Evolutionary conservation across 306 rosid species (phyloP).

Genomic region (Citrullus mucosospermus): DNA sequence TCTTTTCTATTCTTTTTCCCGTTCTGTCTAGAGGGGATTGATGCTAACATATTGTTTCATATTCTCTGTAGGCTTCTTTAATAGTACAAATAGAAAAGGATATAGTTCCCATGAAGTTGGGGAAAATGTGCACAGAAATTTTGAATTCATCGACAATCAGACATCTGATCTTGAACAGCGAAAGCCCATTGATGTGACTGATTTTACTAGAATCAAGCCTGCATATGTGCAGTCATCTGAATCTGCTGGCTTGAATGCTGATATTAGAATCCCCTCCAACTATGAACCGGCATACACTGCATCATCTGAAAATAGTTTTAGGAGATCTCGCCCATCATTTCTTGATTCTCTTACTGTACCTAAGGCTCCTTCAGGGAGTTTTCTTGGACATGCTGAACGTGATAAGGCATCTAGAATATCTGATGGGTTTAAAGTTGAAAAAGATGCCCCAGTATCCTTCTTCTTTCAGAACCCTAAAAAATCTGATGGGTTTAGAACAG

Average conservation of each 20-base stretch:
- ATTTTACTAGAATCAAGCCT: conserved; percentile 23
- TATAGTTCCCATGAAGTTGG: conserved; percentile 25
- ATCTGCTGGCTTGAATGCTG: conserved; percentile 24
- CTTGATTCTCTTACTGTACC: conserved; percentile 65
- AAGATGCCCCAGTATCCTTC: conserved; percentile 22
- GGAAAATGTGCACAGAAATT: conserved; percentile 17
- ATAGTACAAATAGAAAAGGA: conserved; percentile 9
- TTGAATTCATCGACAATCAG: conserved; percentile 25
- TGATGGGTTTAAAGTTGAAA: conserved; percentile 27
- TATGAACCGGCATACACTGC: conserved; percentile 27
- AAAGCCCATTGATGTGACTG: conserved; percentile 18
- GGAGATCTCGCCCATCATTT: conserved; percentile 78
- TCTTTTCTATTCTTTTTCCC: neutral
- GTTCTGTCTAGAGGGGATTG: conserved; percentile 7
- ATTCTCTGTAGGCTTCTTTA: conserved; percentile 16
- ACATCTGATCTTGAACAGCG: conserved; percentile 29
- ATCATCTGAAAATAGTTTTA: conserved; percentile 40
- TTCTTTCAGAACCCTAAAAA: conserved; percentile 32
- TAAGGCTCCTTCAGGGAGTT: conserved; percentile 41
- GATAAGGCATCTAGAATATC: conserved; percentile 29
- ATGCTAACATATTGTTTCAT: conserved; percentile 11
- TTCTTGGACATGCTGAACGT: conserved; percentile 25
- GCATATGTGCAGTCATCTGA: conserved; percentile 29
- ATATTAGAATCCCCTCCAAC: conserved; percentile 30
- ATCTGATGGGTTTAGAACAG: conserved; percentile 28